Conservation (phyloP, 148 eudicot species). For the Amaranthus hypochondriacus region DNA sequence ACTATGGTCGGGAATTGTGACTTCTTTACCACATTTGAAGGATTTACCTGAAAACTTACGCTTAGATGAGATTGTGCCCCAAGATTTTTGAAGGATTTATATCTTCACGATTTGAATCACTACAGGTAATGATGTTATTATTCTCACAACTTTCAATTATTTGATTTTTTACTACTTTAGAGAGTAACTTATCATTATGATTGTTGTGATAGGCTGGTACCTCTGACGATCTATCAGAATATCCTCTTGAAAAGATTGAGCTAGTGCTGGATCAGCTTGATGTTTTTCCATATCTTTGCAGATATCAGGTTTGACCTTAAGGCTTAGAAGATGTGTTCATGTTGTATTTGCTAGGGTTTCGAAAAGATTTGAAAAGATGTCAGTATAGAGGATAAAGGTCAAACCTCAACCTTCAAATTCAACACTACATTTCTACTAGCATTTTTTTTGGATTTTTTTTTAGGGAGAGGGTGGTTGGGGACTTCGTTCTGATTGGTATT, state of each 20-base stretch:
- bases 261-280: conserved; percentile 93
- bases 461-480: background rate
- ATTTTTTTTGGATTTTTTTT: background rate
- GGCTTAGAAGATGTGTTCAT: background rate
- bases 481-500: background rate
- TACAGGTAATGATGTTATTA: conserved; percentile 47
- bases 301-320: conserved; percentile 63
- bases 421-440: too few species aligned
- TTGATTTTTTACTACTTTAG: background rate
- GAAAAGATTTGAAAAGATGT: background rate
- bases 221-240: conserved; percentile 70
- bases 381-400: too few species aligned
- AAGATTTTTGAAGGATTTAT: conserved; percentile 80
- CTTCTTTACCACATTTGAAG: conserved; percentile 71
- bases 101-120: conserved; percentile 75
- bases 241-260: conserved; percentile 84
- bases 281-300: conserved; percentile 69
- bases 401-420: background rate
- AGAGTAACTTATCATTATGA: conserved; percentile 4
- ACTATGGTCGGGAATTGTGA: conserved; percentile 88
- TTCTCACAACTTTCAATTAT: conserved; percentile 2
- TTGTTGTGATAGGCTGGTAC: conserved; percentile 46
- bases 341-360: conserved; percentile 2
- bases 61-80: conserved; percentile 86
- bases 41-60: conserved; percentile 51